Base-by-base conservation (phyloP, 192 early-diverging fungal genomes). In the Chytriomyces hyalinus region DNA sequence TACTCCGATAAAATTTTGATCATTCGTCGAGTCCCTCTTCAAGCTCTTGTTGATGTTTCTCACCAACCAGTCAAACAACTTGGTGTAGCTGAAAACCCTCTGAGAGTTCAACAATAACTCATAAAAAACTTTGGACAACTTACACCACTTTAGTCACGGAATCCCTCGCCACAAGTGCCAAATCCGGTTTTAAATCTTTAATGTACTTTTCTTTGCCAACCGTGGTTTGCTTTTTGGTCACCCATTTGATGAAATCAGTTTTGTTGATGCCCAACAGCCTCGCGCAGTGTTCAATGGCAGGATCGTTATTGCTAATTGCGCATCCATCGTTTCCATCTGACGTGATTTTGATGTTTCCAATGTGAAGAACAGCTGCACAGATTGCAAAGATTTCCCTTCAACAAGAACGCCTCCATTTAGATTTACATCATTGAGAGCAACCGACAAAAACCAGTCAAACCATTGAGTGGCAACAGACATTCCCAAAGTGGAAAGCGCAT, bases 121-220 rank as follows among this genome's bases (percentile, higher is more conserved):
- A 26, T n/a, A 26, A 26, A 26, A 26, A 26, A 59, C 20, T 59
- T 59, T 59, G 13, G 28, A 46, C 9, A 95, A 92, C 91, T 79
- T 94, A 96, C 70, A 96, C 87, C 78, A 93, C 94, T 84, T 96
- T 96, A 44, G 95, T 92, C 11, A 96, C 92, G 44, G 93, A 93
- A 76, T 96, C 95, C 15, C 91, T 84, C 24, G 94, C 92, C 17
- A 91, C 86, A 63, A 85, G 76, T 48, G 91, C 90, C 78, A 92
- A 88, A 6, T 85, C 82, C 4, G 78, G 77, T 69, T 84, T 93
- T 36, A 95, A 80, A 51, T 84, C 87, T 57, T 88, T 92, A 36
- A 91, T 84, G 82, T 94, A 94, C 80, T 90, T 78, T 26, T 78
- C 77, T 8, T 62, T 48, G 13, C 77, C 13, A 46, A 91, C 92